Evolutionary conservation across 495 filamentous ascomycete genomes (phyloP).

Genomic region (Patellaria atrata): DNA sequence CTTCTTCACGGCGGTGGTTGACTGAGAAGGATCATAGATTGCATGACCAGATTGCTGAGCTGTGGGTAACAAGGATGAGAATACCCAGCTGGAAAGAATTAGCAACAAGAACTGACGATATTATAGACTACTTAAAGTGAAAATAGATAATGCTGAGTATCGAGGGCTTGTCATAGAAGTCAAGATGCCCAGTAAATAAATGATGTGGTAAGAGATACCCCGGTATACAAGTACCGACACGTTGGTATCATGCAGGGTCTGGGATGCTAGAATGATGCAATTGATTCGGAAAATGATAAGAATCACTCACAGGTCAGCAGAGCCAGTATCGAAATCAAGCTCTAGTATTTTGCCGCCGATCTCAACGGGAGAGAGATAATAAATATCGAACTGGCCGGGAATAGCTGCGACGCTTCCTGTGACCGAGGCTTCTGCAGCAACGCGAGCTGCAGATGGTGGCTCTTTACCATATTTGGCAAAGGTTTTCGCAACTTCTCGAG

Average conservation of each 20-base stretch:
- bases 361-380: slow-evolving; percentile 53
- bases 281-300: background rate
- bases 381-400: slow-evolving; percentile 39
- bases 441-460: slow-evolving; percentile 28
- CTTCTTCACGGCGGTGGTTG: slow-evolving; percentile 34
- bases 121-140: background rate
- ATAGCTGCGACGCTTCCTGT: slow-evolving; percentile 35
- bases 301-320: slow-evolving; percentile 51
- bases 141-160: no score
- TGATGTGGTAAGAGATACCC: slow-evolving; percentile 2
- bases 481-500: slow-evolving; percentile 7
- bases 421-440: slow-evolving; percentile 6
- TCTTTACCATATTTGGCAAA: slow-evolving; percentile 27
- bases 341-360: slow-evolving; percentile 49
- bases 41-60: slow-evolving; percentile 41
- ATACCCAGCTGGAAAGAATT: slow-evolving; percentile 18
- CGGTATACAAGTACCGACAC: slow-evolving; percentile 19
- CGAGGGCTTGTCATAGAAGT: slow-evolving; percentile 1
- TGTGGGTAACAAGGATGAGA: slow-evolving; percentile 19
- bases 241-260: no score
- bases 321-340: slow-evolving; percentile 64
- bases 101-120: slow-evolving; percentile 4
- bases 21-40: slow-evolving; percentile 41
- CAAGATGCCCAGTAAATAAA: slow-evolving; percentile 5
- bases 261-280: background rate